Evolutionary conservation across 1,139 yeast genomes (phyloP).

Genomic region (Saccharomyces hybrid): DNA sequence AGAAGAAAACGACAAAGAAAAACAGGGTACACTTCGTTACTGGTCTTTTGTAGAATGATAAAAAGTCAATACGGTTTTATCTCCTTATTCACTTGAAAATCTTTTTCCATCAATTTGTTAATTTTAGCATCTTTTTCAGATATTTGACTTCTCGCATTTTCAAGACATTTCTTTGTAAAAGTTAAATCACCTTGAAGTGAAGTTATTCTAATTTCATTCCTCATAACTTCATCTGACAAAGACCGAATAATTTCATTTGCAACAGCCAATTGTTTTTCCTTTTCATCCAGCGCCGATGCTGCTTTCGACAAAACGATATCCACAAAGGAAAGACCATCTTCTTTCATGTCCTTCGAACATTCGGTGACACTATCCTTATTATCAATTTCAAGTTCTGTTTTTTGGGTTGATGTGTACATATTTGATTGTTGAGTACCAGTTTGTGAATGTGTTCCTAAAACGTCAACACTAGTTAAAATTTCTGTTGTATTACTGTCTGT

Average conservation of each 20-base stretch:
- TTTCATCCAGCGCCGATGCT: constrained; percentile 9
- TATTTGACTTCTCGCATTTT: background rate
- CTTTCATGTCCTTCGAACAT: background rate
- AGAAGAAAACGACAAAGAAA: background rate
- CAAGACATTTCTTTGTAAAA: constrained; percentile 7
- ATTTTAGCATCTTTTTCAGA: constrained; percentile 3
- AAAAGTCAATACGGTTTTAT: background rate
- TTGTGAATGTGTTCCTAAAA: background rate
- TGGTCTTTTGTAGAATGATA: background rate
- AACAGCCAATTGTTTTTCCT: constrained; percentile 8
- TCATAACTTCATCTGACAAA: constrained; percentile 16
- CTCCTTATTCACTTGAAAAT: background rate
- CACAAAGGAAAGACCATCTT: background rate
- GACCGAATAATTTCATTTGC: constrained; percentile 8
- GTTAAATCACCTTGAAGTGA: constrained; percentile 13
- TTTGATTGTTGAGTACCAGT: background rate
- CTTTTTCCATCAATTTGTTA: background rate
- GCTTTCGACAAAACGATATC: constrained; percentile 4
- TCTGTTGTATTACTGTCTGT: background rate
- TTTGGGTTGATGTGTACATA: background rate
- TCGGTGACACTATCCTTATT: background rate
- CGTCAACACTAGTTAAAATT: background rate
- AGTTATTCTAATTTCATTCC: constrained; percentile 16
- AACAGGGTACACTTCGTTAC: background rate
- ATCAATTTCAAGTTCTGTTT: background rate